Conservation (phyloP, 2,329 filamentous ascomycete species). For the Fusarium stilboides region DNA sequence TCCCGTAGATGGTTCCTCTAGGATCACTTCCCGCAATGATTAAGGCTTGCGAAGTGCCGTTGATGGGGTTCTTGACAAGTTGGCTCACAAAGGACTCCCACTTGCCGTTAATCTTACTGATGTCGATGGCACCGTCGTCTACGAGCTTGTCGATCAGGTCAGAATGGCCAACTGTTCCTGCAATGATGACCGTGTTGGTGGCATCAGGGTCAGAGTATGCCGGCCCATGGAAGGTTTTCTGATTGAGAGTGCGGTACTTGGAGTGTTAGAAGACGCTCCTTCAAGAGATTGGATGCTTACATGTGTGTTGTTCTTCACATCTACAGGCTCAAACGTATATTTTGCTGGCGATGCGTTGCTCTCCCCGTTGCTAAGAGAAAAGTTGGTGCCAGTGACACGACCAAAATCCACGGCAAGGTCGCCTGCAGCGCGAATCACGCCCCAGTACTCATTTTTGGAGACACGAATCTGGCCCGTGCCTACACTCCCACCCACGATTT, state of each 20-base stretch:
- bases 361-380: slow-evolving; percentile 69
- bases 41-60: slow-evolving; percentile 60
- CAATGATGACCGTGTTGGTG: slow-evolving; percentile 73
- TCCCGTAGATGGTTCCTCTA: slow-evolving; percentile 72
- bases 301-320: slow-evolving; percentile 63
- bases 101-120: slow-evolving; percentile 69
- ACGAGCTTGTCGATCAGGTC: slow-evolving; percentile 63
- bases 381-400: slow-evolving; percentile 77
- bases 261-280: neutral
- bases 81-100: slow-evolving; percentile 79
- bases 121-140: slow-evolving; percentile 53
- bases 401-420: slow-evolving; percentile 80
- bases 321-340: slow-evolving; percentile 62
- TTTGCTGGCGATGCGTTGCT: slow-evolving; percentile 54
- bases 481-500: slow-evolving; percentile 11
- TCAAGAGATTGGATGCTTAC: slow-evolving; percentile 49
- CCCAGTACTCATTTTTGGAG: slow-evolving; percentile 75
- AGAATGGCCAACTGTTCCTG: slow-evolving; percentile 77
- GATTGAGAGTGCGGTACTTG: slow-evolving; percentile 41
- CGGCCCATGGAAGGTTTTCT: slow-evolving; percentile 56
- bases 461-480: slow-evolving; percentile 65
- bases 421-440: slow-evolving; percentile 76
- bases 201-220: slow-evolving; percentile 59
- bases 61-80: slow-evolving; percentile 65
- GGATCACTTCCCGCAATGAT: slow-evolving; percentile 73